These are phyloP conservation scores for Paratinospora sagittata DNA, from an alignment of 164 flowering plant species.

Conservation along the genomic window DNA sequence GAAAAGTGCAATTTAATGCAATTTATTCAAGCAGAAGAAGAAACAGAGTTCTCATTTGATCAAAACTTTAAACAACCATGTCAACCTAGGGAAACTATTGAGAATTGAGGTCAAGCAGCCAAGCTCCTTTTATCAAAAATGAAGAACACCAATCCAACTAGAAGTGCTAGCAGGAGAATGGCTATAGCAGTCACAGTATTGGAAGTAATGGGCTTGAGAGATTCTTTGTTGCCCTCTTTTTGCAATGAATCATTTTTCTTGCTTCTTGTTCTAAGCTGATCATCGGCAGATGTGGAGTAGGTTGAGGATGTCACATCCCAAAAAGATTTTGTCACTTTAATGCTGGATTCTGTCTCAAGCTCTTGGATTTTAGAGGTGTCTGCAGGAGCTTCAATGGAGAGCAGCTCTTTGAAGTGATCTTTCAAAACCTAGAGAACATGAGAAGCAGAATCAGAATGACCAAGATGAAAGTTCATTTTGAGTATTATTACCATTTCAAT, in stretches of 20 bases:
- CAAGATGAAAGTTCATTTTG: neutral
- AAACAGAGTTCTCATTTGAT: neutral
- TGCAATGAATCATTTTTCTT: constrained; percentile 2
- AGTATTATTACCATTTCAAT: neutral
- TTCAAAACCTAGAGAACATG: constrained; percentile 46
- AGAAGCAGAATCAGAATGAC: constrained; percentile 9
- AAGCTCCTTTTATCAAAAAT: constrained; percentile 14
- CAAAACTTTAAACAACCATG: neutral
- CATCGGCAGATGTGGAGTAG: constrained; percentile 14
- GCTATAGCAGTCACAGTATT: constrained; percentile 31
- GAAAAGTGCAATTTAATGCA: neutral
- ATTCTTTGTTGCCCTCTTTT: constrained; percentile 8
- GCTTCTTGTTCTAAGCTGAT: constrained; percentile 13
- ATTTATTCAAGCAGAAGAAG: too few species aligned
- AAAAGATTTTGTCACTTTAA: constrained; percentile 39
- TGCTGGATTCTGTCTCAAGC: constrained; percentile 50
- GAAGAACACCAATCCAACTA: constrained; percentile 38
- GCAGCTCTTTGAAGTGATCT: constrained; percentile 69
- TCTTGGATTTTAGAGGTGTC: constrained; percentile 48
- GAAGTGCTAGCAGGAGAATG: constrained; percentile 39
- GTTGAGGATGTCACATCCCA: constrained; percentile 45
- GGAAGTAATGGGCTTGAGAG: constrained; percentile 21
- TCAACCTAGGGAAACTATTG: neutral
- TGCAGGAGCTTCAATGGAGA: constrained; percentile 62
- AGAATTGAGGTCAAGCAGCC: neutral